A percentile compares a stretch with the other conserved stretches of the same genome.
These are phyloP conservation scores for Tilletiopsis washingtonensis DNA, from an alignment of 1,284 basidiomycete genomes.

Conservation along the genomic window DNA sequence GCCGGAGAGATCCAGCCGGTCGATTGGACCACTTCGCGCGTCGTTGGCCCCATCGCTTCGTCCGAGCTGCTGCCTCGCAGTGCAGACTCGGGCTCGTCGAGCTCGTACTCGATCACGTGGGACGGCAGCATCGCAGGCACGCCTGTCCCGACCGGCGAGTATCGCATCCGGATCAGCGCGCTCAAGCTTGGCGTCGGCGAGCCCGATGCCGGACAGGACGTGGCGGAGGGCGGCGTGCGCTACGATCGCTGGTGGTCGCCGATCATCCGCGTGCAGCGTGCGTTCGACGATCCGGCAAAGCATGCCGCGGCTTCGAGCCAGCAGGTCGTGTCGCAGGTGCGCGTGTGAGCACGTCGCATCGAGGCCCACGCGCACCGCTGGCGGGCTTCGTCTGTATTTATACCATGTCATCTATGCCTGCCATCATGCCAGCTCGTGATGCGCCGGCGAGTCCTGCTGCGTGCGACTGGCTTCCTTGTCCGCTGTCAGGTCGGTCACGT, in stretches of 20 bases:
- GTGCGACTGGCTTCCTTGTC: no score
- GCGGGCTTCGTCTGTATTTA: no score
- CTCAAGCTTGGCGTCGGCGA: not conserved
- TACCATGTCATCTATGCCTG: no score
- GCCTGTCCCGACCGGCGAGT: not conserved
- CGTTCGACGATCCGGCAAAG: no score
- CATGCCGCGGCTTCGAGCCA: no score
- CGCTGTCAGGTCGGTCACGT: no score
- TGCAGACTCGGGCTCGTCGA: not conserved
- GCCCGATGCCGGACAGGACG: constrained; percentile 19
- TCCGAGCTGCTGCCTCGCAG: not conserved
- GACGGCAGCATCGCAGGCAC: not conserved
- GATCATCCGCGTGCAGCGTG: not conserved
- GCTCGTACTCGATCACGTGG: not conserved
- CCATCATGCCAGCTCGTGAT: no score
- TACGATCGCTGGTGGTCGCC: not conserved
- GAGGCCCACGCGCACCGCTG: no score
- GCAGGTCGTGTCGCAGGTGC: no score
- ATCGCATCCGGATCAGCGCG: not conserved
- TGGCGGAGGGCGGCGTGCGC: constrained; percentile 67
- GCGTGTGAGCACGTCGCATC: no score
- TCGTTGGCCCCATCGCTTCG: not conserved
- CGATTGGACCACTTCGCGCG: not conserved
- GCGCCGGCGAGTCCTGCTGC: no score
- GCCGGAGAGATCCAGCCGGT: not conserved